These are phyloP conservation scores for Penicillium angulare DNA, from an alignment of 495 filamentous ascomycete genomes.

Conservation along the genomic window DNA sequence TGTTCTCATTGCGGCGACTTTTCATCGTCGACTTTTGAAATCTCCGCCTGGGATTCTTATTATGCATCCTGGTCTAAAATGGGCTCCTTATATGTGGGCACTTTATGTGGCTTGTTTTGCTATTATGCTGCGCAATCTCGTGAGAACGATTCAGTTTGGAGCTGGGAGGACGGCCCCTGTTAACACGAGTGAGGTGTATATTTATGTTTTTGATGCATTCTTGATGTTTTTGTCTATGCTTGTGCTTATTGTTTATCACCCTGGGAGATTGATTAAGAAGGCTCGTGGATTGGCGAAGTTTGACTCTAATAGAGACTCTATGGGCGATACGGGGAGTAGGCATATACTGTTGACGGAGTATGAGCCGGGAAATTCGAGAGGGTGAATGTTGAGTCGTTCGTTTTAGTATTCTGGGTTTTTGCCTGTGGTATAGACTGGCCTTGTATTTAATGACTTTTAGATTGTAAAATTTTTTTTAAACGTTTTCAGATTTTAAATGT, in stretches of 20 bases:
- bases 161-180: slow-evolving; percentile 16
- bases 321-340: neutral
- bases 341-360: slow-evolving; percentile 21
- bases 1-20: slow-evolving; percentile 20
- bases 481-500: too few species aligned
- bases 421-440: too few species aligned
- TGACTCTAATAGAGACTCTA: slow-evolving; percentile 1
- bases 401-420: too few species aligned
- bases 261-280: slow-evolving; percentile 31
- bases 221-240: slow-evolving; percentile 30
- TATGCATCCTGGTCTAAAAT: slow-evolving; percentile 15
- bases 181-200: slow-evolving; percentile 33
- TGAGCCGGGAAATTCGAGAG: neutral
- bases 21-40: slow-evolving; percentile 21
- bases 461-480: too few species aligned
- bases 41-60: slow-evolving; percentile 9
- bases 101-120: slow-evolving; percentile 38
- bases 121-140: slow-evolving; percentile 40
- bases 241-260: slow-evolving; percentile 30
- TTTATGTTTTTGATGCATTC: slow-evolving; percentile 40
- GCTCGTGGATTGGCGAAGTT: slow-evolving; percentile 13
- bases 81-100: slow-evolving; percentile 35
- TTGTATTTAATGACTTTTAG: too few species aligned
- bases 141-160: slow-evolving; percentile 44
- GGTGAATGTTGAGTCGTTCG: too few species aligned